Evolutionary conservation across 306 rosid species (phyloP).

Genomic region (Medicago lupulina): DNA sequence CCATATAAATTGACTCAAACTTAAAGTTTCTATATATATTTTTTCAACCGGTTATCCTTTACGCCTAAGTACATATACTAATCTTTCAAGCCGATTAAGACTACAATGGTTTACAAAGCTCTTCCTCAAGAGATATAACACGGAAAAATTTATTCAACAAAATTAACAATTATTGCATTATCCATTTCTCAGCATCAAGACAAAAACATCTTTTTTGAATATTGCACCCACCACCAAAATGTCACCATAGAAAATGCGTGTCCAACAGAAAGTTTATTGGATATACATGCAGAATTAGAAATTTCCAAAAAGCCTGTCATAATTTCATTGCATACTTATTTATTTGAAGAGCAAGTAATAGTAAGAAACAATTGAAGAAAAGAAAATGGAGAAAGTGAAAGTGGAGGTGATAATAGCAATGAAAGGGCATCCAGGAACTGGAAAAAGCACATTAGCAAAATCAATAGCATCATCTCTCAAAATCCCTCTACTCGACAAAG

Average conservation of each 20-base stretch:
- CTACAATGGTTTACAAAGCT: too few relatives aligned
- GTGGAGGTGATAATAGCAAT: constrained; percentile 56
- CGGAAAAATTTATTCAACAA: neutral
- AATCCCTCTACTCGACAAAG: constrained; percentile 71
- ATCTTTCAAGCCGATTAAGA: too few relatives aligned
- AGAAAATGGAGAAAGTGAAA: constrained; percentile 16
- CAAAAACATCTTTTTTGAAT: neutral
- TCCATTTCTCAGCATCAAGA: constrained; percentile 8
- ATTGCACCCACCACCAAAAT: neutral
- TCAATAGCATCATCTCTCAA: constrained; percentile 54
- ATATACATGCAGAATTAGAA: too few relatives aligned
- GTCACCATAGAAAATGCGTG: neutral
- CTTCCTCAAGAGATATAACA: neutral
- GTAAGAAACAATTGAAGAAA: neutral
- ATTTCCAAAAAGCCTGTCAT: too few relatives aligned
- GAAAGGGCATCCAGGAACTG: constrained; percentile 80
- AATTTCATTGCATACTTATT: neutral
- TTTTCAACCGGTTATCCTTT: too few relatives aligned
- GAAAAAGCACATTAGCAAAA: constrained; percentile 59
- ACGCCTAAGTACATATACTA: too few relatives aligned
- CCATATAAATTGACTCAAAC: too few relatives aligned
- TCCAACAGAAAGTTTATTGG: neutral
- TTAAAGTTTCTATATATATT: too few relatives aligned
- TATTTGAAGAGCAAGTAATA: neutral
- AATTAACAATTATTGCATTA: neutral